A percentile compares a stretch with the other conserved stretches of the same genome.
phyloP scores from a whole-genome alignment of 176 grass and related monocot genomes.

The Saccharum officinarum region DNA sequence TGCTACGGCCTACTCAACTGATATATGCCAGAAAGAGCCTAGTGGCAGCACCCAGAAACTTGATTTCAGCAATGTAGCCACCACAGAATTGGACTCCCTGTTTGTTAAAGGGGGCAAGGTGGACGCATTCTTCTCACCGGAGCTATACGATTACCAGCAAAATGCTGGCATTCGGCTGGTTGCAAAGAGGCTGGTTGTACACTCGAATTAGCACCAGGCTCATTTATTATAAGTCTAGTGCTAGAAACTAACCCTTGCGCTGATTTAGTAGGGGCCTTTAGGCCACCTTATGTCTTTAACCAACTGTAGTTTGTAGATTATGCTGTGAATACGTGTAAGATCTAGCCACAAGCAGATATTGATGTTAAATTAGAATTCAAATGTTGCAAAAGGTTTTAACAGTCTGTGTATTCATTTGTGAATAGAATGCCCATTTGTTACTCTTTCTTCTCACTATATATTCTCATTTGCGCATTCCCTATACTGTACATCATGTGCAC shows the following conservation, averaged over 20 bases:
- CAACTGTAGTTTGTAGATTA: not conserved
- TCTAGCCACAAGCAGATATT: constrained; percentile 26
- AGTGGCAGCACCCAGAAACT: constrained; percentile 68
- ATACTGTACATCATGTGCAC: not conserved
- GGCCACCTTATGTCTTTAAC: not conserved
- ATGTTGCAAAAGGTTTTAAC: constrained; percentile 9
- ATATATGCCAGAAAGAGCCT: constrained; percentile 72
- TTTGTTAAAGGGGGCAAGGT: constrained; percentile 57
- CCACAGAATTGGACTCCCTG: constrained; percentile 49
- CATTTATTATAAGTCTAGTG: constrained; percentile 24
- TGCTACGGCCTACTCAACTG: constrained; percentile 52
- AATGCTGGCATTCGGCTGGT: constrained; percentile 72
- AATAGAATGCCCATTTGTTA: not conserved
- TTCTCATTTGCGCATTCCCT: not conserved
- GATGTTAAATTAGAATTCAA: constrained; percentile 28
- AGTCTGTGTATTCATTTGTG: constrained; percentile 2
- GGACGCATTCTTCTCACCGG: constrained; percentile 69
- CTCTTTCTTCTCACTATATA: not conserved
- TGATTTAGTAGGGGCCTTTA: not conserved
- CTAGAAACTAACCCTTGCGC: constrained; percentile 35
- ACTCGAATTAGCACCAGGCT: constrained; percentile 39
- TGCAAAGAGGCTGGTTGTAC: constrained; percentile 70
- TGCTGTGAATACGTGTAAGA: constrained; percentile 32
- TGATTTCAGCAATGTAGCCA: constrained; percentile 64
- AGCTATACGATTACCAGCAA: constrained; percentile 80